Base-by-base conservation (phyloP, 805 yeast genomes). In the Metschnikowia hibisci region DNA sequence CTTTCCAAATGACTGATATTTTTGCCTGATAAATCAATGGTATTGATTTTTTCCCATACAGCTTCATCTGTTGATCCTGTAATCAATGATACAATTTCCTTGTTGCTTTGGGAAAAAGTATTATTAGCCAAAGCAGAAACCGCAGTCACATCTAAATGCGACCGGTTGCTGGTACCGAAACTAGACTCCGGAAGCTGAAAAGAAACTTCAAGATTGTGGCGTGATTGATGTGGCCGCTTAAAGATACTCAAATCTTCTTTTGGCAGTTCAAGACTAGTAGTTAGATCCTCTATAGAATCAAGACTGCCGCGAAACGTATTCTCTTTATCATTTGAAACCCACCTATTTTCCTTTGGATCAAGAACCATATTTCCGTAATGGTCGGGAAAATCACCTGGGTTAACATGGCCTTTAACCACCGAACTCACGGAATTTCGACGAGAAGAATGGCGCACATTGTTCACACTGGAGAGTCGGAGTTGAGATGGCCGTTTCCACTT, bases 51-150 rank as follows among this genome's bases (percentile, higher is more conserved):
- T 27, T 66, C 63, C 83, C 82, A 78, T 38, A 66, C 60, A 3
- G 63, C 62, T 18, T 62, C 56, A 1, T 66, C 59, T 6, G 66
- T 57, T 7, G 61, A 57, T 8, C 58, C 62, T 2, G 77, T 75
- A 22, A 78, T 67, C 3, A 73, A 65, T 6, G 76, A 61, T 4
- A 76, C 76, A 30, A 78, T 53, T 11, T 60, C 60, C 38, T 58
- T 65, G 43, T 69, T 69, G 0, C 77, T 66, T 48, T 75, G 74
- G 2, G 79, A 64, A 50, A 77, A 78, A 3, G 81, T 72, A 3
- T 74, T 41, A 35, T 75, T 74, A 10, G 63, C 61, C 5, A 74
- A 41, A 23, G 70, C 71, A 2, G 78, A 71, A 2, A 67, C 52
- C 15, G 63, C 63, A 0, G 80, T 75, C 2, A 73, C 71, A 40